Conservation (phyloP, 2,329 filamentous ascomycete genomes). For the Microdochium paspali region DNA sequence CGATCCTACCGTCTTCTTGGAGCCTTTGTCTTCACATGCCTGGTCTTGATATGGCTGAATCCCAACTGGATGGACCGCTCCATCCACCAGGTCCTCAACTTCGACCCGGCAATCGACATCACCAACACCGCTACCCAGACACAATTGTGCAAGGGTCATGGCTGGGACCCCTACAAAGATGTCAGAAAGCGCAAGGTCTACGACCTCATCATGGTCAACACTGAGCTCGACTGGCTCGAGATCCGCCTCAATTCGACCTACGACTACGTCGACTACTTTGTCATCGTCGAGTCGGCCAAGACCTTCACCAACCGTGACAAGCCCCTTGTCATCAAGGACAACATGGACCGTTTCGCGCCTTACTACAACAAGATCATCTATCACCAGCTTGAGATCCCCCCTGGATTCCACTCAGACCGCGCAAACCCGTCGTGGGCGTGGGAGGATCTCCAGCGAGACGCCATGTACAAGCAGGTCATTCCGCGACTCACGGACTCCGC, state of each 20-base stretch:
- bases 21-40: conserved; percentile 6
- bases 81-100: conserved; percentile 14
- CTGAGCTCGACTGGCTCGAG: conserved; percentile 57
- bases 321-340: conserved; percentile 40
- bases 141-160: conserved; percentile 24
- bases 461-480: conserved; percentile 48
- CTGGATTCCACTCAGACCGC: conserved; percentile 25
- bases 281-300: conserved; percentile 48
- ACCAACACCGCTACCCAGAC: conserved; percentile 9
- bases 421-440: conserved; percentile 31
- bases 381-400: conserved; percentile 38
- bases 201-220: conserved; percentile 54
- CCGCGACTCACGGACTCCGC: conserved; percentile 32
- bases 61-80: conserved; percentile 18
- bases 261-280: conserved; percentile 52
- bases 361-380: conserved; percentile 55
- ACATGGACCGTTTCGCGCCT: conserved; percentile 38
- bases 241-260: conserved; percentile 51
- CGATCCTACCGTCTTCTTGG: conserved; percentile 10
- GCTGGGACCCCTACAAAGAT: conserved; percentile 25
- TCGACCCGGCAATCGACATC: conserved; percentile 12
- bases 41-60: conserved; percentile 18
- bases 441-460: conserved; percentile 41
- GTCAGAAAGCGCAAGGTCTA: conserved; percentile 38
- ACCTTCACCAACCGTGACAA: conserved; percentile 51